These are phyloP conservation scores for Naematelia aurantialba DNA, from an alignment of 768 basidiomycete species.

Conservation along the genomic window DNA sequence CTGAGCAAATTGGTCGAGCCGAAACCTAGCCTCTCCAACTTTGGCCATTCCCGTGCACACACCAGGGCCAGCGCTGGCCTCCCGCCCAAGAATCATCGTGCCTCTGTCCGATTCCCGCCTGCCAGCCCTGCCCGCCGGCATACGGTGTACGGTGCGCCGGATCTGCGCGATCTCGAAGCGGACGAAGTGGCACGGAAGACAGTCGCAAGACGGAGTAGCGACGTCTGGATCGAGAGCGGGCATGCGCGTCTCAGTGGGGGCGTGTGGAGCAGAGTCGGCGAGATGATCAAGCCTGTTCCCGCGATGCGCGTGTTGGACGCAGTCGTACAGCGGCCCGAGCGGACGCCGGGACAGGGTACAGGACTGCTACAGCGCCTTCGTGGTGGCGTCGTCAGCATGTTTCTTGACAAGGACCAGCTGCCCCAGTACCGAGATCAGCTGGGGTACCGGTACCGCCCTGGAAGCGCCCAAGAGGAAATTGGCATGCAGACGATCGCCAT, in stretches of 20 bases:
- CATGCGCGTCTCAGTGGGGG: slow-evolving; percentile 33
- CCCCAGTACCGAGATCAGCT: no score
- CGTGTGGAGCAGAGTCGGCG: slow-evolving; percentile 24
- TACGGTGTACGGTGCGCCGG: slow-evolving; percentile 30
- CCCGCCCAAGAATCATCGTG: slow-evolving; percentile 1
- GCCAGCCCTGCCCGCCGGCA: slow-evolving; percentile 16
- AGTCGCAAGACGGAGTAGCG: slow-evolving; percentile 31
- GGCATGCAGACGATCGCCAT: slow-evolving; percentile 13
- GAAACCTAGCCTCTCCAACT: slow-evolving; percentile 33
- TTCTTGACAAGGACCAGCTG: no score
- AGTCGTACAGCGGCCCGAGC: slow-evolving; percentile 2
- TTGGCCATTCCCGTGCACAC: slow-evolving; percentile 15
- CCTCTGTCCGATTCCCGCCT: no score
- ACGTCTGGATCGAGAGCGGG: slow-evolving; percentile 39
- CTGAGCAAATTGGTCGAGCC: slow-evolving; percentile 28
- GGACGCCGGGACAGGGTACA: neutral
- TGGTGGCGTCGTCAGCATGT: neutral
- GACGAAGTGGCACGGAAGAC: slow-evolving; percentile 25
- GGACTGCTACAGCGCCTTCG: neutral
- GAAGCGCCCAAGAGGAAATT: slow-evolving; percentile 1
- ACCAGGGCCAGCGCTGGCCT: neutral
- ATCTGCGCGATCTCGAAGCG: slow-evolving; percentile 15
- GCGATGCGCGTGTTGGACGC: slow-evolving; percentile 33
- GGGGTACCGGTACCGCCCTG: no score
- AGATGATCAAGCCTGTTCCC: slow-evolving; percentile 42